Percentiles rank a stretch among this genome's conserved stretches.
Conservation (phyloP, 139 green algal species). For the Coelastrella sp. region DNA sequence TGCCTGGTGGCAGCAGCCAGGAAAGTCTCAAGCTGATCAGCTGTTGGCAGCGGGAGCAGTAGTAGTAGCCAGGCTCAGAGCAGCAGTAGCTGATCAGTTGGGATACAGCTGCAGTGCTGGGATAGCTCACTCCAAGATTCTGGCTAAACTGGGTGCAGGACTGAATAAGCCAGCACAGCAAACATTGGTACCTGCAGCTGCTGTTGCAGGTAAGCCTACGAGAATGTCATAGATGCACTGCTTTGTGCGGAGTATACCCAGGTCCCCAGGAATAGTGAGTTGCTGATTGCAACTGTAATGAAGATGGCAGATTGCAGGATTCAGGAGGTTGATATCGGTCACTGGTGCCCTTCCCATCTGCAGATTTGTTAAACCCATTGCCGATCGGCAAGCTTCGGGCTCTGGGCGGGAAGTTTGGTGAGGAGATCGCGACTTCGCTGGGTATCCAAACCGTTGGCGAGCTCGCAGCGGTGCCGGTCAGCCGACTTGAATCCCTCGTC, state of each 20-base stretch:
- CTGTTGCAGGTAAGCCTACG: conserved; percentile 51
- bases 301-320: too few relatives aligned
- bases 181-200: conserved; percentile 77
- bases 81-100: conserved; percentile 70
- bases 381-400: conserved; percentile 74
- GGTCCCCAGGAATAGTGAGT: too few relatives aligned
- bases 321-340: too few relatives aligned
- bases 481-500: conserved; percentile 61
- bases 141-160: conserved; percentile 86
- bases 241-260: too few relatives aligned
- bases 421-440: conserved; percentile 18
- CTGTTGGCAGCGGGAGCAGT: conserved; percentile 75
- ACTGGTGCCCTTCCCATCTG: not conserved
- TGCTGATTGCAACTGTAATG: too few relatives aligned
- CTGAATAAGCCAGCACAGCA: conserved; percentile 91
- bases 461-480: conserved; percentile 68
- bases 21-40: conserved; percentile 49
- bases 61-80: conserved; percentile 70
- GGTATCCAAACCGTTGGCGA: conserved; percentile 60
- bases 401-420: conserved; percentile 85
- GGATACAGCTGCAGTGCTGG: conserved; percentile 79
- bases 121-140: conserved; percentile 78
- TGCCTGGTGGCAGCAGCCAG: conserved; percentile 70
- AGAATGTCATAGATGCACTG: too few relatives aligned
- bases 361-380: conserved; percentile 70